Evolutionary conservation across 371 early-diverging fungal species (phyloP).

Genomic region (Lichtheimia ornata): DNA sequence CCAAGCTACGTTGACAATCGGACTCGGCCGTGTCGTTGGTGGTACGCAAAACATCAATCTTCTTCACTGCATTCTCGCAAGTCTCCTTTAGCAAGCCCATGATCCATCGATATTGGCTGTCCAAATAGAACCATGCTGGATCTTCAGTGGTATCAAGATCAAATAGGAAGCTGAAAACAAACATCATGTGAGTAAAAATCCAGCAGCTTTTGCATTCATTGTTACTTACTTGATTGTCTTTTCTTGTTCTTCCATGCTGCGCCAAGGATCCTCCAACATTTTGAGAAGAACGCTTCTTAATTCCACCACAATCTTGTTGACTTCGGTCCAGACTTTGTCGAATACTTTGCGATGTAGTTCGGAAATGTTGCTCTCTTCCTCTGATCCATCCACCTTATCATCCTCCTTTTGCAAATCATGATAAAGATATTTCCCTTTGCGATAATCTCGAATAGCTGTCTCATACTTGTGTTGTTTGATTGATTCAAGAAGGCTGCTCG

Average conservation of each 20-base stretch:
- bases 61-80: conserved; percentile 56
- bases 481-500: conserved; percentile 80
- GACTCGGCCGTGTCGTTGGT: conserved; percentile 32
- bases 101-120: conserved; percentile 88
- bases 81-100: conserved; percentile 71
- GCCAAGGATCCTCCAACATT: conserved; percentile 78
- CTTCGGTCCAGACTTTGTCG: conserved; percentile 93
- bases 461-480: conserved; percentile 87
- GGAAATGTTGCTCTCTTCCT: conserved; percentile 35
- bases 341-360: conserved; percentile 82
- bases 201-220: background rate
- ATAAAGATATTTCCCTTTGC: conserved; percentile 82
- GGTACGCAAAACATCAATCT: conserved; percentile 27
- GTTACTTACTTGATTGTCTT: conserved; percentile 74
- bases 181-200: background rate
- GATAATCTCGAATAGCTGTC: conserved; percentile 92
- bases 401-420: conserved; percentile 41
- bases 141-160: conserved; percentile 84
- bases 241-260: conserved; percentile 89
- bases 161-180: conserved; percentile 60
- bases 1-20: conserved; percentile 31
- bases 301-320: conserved; percentile 77
- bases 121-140: conserved; percentile 90
- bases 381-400: conserved; percentile 18
- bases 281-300: conserved; percentile 72